A percentile compares a stretch with the other conserved stretches of the same genome.
phyloP scores from a whole-genome alignment of 2,329 filamentous ascomycete species.

The Lasiodiplodia citricola region DNA sequence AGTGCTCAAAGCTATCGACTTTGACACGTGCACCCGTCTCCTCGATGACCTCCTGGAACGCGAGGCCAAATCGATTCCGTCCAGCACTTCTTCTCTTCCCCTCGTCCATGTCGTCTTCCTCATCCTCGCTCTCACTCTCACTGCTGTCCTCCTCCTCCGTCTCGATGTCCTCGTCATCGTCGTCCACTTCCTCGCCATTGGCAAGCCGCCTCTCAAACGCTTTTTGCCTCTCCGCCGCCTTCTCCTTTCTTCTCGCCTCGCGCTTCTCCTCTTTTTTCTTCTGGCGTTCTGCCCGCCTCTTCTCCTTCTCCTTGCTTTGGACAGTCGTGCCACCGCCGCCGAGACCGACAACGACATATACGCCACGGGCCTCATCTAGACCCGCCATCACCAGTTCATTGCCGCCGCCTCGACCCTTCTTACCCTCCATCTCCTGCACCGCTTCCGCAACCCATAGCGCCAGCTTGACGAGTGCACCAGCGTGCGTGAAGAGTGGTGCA shows the following conservation, averaged over 20 bases:
- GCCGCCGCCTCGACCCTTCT: conserved; percentile 56
- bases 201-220: conserved; percentile 43
- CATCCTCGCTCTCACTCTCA: conserved; percentile 68
- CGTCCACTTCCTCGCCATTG: conserved; percentile 66
- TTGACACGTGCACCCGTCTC: conserved; percentile 89
- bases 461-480: conserved; percentile 89
- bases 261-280: conserved; percentile 56
- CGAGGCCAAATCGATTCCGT: conserved; percentile 88
- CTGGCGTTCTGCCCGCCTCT: conserved; percentile 69
- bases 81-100: conserved; percentile 70
- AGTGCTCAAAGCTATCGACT: conserved; percentile 97
- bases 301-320: conserved; percentile 63
- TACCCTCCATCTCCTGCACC: conserved; percentile 81
- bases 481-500: conserved; percentile 88
- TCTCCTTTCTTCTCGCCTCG: conserved; percentile 64
- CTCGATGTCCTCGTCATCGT: conserved; percentile 53
- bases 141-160: conserved; percentile 65
- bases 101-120: conserved; percentile 60
- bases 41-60: conserved; percentile 92
- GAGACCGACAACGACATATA: conserved; percentile 92
- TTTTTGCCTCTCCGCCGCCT: conserved; percentile 63
- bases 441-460: conserved; percentile 95
- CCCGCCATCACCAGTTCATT: conserved; percentile 88
- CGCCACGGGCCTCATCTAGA: conserved; percentile 81
- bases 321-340: conserved; percentile 77